A percentile compares a stretch with the other conserved stretches of the same genome.
Evolutionary conservation across 768 basidiomycete species (phyloP).

Genomic region (Lactifluus echinatus): DNA sequence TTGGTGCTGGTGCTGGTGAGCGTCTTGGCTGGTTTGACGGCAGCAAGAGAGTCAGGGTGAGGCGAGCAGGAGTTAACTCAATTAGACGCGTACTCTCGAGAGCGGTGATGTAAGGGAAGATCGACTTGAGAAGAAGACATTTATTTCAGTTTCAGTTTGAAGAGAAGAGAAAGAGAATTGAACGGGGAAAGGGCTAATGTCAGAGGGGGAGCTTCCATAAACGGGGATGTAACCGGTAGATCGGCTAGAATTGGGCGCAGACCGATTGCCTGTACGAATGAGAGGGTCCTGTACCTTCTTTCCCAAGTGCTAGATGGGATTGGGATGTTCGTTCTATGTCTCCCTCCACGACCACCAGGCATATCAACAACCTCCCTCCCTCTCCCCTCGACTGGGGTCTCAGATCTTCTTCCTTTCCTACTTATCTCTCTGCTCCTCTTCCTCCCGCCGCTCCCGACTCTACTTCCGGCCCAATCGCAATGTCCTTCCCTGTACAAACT

Average conservation of each 20-base stretch:
- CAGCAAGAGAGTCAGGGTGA: constrained; percentile 1
- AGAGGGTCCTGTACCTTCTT: neutral
- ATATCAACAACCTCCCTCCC: neutral
- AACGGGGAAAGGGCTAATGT: neutral
- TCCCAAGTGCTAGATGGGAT: neutral
- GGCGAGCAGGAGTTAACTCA: constrained; percentile 1
- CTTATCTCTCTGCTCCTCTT: constrained; percentile 5
- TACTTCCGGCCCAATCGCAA: constrained; percentile 1
- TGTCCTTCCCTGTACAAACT: constrained; percentile 17
- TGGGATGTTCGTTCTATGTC: constrained; percentile 5
- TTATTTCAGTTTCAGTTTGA: too few species aligned
- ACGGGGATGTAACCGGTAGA: neutral
- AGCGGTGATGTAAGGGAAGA: constrained; percentile 10
- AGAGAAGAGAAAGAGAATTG: neutral
- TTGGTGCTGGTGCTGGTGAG: too few species aligned
- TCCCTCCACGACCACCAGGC: constrained; percentile 9
- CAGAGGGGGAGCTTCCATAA: neutral
- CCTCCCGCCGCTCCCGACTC: neutral
- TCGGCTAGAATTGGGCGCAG: neutral
- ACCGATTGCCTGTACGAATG: neutral
- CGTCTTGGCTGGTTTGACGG: neutral
- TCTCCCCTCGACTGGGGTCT: constrained; percentile 1
- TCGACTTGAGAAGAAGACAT: constrained; percentile 13
- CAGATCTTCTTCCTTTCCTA: constrained; percentile 4
- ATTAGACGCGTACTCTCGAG: constrained; percentile 8